phyloP scores from a whole-genome alignment of 2,329 filamentous ascomycete genomes.

The Sporothrix protearum region DNA sequence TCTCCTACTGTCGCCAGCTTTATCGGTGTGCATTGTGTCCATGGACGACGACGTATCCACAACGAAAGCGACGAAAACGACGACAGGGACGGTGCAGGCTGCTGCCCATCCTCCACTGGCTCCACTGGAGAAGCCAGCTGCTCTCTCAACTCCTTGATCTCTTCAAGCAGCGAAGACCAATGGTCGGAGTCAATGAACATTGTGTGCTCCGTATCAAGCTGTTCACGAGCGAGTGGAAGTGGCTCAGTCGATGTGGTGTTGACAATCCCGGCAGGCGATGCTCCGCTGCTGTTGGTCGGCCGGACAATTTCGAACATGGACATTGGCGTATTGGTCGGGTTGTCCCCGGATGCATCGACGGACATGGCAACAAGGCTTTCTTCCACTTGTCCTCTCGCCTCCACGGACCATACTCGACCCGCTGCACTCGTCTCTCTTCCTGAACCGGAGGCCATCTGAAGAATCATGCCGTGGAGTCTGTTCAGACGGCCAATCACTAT shows the following conservation, averaged over 20 bases:
- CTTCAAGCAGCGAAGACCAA: constrained; percentile 38
- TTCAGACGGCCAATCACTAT: constrained; percentile 32
- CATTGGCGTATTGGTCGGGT: not conserved
- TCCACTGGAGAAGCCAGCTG: constrained; percentile 29
- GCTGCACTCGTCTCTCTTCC: not conserved
- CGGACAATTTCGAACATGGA: not conserved
- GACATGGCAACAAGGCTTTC: not conserved
- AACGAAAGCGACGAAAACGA: not conserved
- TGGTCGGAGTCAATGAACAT: constrained; percentile 36
- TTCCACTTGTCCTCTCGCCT: too few relatives aligned
- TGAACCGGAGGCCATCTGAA: constrained; percentile 20
- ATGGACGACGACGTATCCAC: not conserved
- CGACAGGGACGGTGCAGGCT: not conserved
- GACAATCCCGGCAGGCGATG: not conserved
- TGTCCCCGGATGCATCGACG: not conserved
- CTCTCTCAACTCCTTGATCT: constrained; percentile 37
- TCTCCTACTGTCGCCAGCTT: not conserved
- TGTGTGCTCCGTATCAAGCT: constrained; percentile 24
- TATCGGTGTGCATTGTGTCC: not conserved
- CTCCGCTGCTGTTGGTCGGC: not conserved
- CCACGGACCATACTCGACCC: not conserved
- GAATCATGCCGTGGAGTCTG: constrained; percentile 33
- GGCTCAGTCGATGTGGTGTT: not conserved
- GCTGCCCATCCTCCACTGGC: not conserved
- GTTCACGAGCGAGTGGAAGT: not conserved